These are phyloP conservation scores for Toxoplasma gondii DNA, from an alignment of 169 alveolate species.

Conservation along the genomic window DNA sequence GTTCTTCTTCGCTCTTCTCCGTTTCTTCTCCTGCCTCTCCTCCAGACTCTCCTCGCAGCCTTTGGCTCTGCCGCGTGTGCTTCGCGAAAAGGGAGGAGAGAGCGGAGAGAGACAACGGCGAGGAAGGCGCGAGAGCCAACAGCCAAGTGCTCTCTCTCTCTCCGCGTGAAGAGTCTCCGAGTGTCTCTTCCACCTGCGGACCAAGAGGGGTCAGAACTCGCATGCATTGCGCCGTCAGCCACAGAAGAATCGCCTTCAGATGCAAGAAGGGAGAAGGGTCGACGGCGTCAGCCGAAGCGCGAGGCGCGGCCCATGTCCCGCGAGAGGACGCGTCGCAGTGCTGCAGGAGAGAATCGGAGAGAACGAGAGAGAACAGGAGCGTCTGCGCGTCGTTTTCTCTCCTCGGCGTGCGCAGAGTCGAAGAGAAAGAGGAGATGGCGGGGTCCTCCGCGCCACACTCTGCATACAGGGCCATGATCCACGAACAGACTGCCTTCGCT, in stretches of 20 bases:
- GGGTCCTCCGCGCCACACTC: neutral
- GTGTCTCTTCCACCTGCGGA: neutral
- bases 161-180: too few species aligned
- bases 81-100: too few species aligned
- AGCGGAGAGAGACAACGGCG: too few species aligned
- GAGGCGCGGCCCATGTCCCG: neutral
- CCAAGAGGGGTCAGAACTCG: neutral
- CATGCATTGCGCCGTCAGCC: constrained; percentile 9
- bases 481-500: neutral
- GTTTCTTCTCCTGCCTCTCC: too few species aligned
- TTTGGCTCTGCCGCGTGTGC: too few species aligned
- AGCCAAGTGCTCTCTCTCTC: too few species aligned
- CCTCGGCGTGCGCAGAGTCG: neutral
- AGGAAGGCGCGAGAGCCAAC: too few species aligned
- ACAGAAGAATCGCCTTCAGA: constrained; percentile 11
- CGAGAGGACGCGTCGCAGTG: neutral
- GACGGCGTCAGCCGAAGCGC: neutral
- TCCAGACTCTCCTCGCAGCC: too few species aligned
- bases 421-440: neutral
- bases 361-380: neutral
- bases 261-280: neutral
- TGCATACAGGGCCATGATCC: neutral
- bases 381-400: neutral
- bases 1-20: too few species aligned
- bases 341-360: constrained; percentile 22